A percentile compares a stretch with the other conserved stretches of the same genome.
Conservation (phyloP, 805 yeast species). For the Cyberlindnera euphorbiiphila region DNA sequence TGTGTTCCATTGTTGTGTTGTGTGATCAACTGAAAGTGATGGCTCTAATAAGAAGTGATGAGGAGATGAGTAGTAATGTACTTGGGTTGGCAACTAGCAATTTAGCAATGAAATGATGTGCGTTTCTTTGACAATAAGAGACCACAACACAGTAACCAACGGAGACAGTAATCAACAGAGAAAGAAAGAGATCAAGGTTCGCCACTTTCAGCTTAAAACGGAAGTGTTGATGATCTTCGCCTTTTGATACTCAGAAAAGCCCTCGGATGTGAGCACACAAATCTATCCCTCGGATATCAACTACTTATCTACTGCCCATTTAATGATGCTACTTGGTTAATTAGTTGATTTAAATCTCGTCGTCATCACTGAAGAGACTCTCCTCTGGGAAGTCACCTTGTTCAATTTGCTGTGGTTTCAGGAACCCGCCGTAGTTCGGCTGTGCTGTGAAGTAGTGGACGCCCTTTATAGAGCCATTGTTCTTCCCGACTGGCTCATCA, state of each 20-base stretch:
- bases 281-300: not conserved
- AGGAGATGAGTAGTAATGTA: not conserved
- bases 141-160: no score
- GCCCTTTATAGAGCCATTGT: conserved; percentile 73
- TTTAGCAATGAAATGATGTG: no score
- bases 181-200: no score
- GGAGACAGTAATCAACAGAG: no score
- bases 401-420: conserved; percentile 64
- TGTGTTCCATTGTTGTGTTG: conserved; percentile 8
- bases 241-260: no score
- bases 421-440: conserved; percentile 68
- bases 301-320: no score
- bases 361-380: conserved; percentile 42
- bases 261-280: not conserved
- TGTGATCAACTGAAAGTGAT: not conserved
- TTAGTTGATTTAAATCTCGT: conserved; percentile 26
- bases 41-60: no score
- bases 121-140: no score
- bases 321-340: no score
- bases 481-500: conserved; percentile 84
- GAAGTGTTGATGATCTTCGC: no score
- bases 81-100: not conserved
- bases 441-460: conserved; percentile 52
- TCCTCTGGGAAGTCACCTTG: conserved; percentile 63
- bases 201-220: not conserved